phyloP scores from a whole-genome alignment of 805 yeast species.

The Wickerhamomyces kurtzmanii region DNA sequence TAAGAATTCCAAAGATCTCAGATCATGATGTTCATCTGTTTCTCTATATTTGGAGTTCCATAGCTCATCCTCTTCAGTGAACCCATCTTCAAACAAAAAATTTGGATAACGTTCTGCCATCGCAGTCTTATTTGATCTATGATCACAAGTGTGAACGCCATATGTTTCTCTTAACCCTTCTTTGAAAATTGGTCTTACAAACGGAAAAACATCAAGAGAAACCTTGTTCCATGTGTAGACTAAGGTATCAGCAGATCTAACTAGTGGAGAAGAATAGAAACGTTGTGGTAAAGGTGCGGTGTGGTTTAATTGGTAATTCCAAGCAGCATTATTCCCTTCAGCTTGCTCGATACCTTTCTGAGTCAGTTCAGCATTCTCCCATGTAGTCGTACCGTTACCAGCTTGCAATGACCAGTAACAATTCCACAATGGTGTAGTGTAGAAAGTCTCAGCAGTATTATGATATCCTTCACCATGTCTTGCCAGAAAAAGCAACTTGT shows the following conservation, averaged over 20 bases:
- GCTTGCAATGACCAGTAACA: neutral
- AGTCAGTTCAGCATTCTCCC: conserved; percentile 35
- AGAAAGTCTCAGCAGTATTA: conserved; percentile 22
- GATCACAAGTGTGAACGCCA: conserved; percentile 44
- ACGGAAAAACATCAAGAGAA: neutral
- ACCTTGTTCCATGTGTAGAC: conserved; percentile 38
- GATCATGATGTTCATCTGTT: conserved; percentile 23
- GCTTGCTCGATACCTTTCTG: conserved; percentile 43
- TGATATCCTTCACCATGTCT: conserved; percentile 58
- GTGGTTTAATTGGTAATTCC: conserved; percentile 25
- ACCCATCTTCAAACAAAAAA: conserved; percentile 32
- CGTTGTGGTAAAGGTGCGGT: conserved; percentile 43
- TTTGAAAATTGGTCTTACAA: conserved; percentile 9
- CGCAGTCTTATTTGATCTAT: conserved; percentile 27
- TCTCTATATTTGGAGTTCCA: conserved; percentile 36
- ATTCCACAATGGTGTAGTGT: neutral
- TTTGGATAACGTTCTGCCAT: conserved; percentile 31
- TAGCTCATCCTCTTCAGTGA: conserved; percentile 35
- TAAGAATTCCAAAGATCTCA: conserved; percentile 38
- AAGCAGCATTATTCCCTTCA: conserved; percentile 29
- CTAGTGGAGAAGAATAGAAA: conserved; percentile 46
- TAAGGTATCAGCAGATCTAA: conserved; percentile 40
- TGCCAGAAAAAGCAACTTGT: conserved; percentile 42
- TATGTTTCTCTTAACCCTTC: conserved; percentile 46
- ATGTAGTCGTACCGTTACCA: conserved; percentile 1